Evolutionary conservation across 169 alveolate species (phyloP).

Genomic region (Plasmodium gonderi): DNA sequence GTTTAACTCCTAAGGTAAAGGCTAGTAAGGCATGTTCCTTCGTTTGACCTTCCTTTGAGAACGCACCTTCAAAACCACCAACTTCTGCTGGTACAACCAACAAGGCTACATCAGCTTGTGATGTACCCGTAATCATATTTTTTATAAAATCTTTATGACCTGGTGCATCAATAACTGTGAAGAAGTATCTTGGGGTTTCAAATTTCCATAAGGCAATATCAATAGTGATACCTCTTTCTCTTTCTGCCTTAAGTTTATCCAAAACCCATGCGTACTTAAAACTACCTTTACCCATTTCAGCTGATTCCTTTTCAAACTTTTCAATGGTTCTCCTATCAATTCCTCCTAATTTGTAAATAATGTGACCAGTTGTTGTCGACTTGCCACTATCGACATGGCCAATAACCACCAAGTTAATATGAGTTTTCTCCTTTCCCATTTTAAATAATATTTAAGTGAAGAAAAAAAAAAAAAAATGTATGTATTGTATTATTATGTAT

Average conservation of each 20-base stretch:
- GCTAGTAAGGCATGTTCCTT: conserved; percentile 99
- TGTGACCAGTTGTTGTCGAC: conserved; percentile 97
- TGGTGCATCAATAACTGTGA: conserved; percentile 99
- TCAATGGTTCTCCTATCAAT: conserved; percentile 95
- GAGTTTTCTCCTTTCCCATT: conserved; percentile 92
- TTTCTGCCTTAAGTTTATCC: conserved; percentile 98
- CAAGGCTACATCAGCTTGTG: conserved; percentile 99
- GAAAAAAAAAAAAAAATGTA: not conserved
- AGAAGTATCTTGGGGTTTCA: conserved; percentile 96
- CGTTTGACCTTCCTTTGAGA: conserved; percentile 96
- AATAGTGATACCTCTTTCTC: conserved; percentile 99
- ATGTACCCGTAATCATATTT: conserved; percentile 99
- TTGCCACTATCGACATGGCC: conserved; percentile 99
- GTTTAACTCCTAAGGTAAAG: conserved; percentile 98
- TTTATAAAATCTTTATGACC: conserved; percentile 99
- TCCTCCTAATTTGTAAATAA: conserved; percentile 96
- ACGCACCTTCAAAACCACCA: conserved; percentile 99
- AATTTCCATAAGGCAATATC: conserved; percentile 98
- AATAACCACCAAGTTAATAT: conserved; percentile 94
- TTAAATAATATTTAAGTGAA: conserved; percentile 1
- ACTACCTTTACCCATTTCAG: conserved; percentile 95
- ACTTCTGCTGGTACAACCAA: conserved; percentile 97
- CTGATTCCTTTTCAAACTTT: conserved; percentile 95
- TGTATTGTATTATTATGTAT: not conserved
- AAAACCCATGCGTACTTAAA: conserved; percentile 99